Evolutionary conservation across 2,329 filamentous ascomycete species (phyloP).

Genomic region (Bipolaris cookei): DNA sequence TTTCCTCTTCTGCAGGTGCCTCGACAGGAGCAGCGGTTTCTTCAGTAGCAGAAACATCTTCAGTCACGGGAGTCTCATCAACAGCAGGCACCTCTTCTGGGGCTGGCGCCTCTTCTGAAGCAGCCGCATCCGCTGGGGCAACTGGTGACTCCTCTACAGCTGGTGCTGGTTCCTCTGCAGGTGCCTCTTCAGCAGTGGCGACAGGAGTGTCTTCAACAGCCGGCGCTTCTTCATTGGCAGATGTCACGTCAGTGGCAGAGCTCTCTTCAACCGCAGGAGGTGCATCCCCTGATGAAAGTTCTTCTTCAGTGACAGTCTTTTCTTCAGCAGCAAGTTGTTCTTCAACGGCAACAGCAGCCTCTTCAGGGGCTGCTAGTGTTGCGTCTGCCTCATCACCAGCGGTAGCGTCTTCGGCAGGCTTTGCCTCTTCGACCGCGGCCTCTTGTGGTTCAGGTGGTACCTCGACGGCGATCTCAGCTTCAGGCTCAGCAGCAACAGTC

Average conservation of each 20-base stretch:
- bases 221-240: not conserved
- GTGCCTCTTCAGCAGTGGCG: not conserved
- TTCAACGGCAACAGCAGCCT: not conserved
- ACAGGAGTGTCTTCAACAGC: not conserved
- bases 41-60: not conserved
- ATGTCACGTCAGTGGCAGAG: not conserved
- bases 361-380: not conserved
- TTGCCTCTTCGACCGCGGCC: not conserved
- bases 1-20: not conserved
- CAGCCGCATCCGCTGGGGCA: not conserved
- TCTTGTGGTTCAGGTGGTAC: not conserved
- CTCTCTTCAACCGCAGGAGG: not conserved
- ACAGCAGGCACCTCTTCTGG: conserved; percentile 1
- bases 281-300: not conserved
- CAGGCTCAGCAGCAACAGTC: not conserved
- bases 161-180: not conserved
- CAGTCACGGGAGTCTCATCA: conserved; percentile 4
- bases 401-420: conserved; percentile 4
- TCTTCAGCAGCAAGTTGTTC: not conserved
- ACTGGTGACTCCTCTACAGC: not conserved
- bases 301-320: not conserved
- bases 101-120: not conserved
- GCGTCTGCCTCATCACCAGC: not conserved
- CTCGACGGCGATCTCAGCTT: not conserved
- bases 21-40: not conserved